Percentiles rank a stretch among this genome's conserved stretches.
Evolutionary conservation across 805 yeast species (phyloP).

Genomic region (Yamadazyma tumulicola): DNA sequence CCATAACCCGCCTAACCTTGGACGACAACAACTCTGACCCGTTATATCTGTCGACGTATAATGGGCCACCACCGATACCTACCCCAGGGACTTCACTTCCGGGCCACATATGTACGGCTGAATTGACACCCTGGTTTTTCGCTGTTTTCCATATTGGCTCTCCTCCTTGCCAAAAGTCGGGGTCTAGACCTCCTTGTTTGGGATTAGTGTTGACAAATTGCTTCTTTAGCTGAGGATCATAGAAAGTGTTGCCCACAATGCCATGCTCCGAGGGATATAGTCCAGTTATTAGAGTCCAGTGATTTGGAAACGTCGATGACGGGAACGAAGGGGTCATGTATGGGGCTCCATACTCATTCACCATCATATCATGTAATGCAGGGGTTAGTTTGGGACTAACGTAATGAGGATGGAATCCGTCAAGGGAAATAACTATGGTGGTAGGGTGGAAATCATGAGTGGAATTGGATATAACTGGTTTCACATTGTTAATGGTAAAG

Average conservation of each 20-base stretch:
- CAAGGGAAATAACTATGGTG: constrained; percentile 75
- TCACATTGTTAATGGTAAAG: not conserved
- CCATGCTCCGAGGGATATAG: constrained; percentile 82
- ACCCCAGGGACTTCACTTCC: constrained; percentile 74
- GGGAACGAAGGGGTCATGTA: constrained; percentile 88
- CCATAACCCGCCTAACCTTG: constrained; percentile 56
- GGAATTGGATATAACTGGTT: constrained; percentile 47
- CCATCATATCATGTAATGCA: constrained; percentile 53
- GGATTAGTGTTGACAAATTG: constrained; percentile 66
- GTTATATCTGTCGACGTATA: constrained; percentile 61
- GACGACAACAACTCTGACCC: constrained; percentile 54
- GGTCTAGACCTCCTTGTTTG: constrained; percentile 45
- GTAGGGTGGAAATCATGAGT: constrained; percentile 73
- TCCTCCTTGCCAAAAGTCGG: constrained; percentile 77
- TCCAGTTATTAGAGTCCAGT: constrained; percentile 89
- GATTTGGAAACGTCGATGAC: constrained; percentile 85
- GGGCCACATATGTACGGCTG: constrained; percentile 97
- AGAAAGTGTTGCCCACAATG: constrained; percentile 78
- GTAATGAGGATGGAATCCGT: constrained; percentile 91
- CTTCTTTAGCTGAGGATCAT: constrained; percentile 51
- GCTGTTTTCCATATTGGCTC: constrained; percentile 89
- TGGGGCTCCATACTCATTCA: constrained; percentile 62
- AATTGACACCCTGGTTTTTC: constrained; percentile 50
- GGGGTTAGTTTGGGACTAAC: constrained; percentile 69
- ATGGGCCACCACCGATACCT: constrained; percentile 33